Conservation (phyloP, 1,284 basidiomycete genomes). For the Taiwanofungus camphoratus region DNA sequence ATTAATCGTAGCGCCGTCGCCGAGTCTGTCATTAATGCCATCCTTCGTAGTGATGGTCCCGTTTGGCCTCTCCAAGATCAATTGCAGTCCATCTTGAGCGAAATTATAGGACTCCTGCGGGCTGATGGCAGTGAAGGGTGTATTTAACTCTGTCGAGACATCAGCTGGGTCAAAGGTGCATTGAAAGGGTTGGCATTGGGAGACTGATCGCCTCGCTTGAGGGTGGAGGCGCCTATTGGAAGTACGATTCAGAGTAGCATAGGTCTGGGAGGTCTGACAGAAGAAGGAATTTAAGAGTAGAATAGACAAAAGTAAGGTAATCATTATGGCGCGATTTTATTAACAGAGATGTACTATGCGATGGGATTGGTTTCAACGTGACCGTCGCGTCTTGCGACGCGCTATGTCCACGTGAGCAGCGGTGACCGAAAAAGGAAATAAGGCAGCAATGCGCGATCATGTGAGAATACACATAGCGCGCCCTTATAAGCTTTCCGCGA, state of each 20-base stretch:
- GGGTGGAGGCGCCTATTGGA: too few species aligned
- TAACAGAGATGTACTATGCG: too few species aligned
- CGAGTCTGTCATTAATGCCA: constrained; percentile 33
- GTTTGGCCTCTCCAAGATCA: constrained; percentile 31
- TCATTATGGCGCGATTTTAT: too few species aligned
- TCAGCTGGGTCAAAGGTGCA: constrained; percentile 12
- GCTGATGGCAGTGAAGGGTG: constrained; percentile 30
- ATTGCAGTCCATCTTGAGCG: constrained; percentile 26
- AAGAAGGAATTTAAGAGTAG: too few species aligned
- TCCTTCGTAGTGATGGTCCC: constrained; percentile 27
- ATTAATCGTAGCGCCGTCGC: constrained; percentile 38
- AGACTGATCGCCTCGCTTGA: constrained; percentile 3
- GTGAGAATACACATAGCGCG: neutral
- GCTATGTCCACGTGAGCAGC: too few species aligned
- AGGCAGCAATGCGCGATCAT: neutral
- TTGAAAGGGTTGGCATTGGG: constrained; percentile 19
- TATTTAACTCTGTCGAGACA: constrained; percentile 8
- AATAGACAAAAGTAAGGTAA: too few species aligned
- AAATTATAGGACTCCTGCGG: constrained; percentile 28
- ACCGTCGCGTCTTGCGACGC: too few species aligned
- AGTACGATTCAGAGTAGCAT: too few species aligned
- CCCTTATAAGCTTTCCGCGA: too few species aligned
- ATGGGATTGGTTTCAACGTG: too few species aligned
- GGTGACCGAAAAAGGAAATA: neutral
- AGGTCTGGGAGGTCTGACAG: too few species aligned